phyloP scores from a whole-genome alignment of 1,139 yeast genomes.

The Magnusiomyces sp. region DNA sequence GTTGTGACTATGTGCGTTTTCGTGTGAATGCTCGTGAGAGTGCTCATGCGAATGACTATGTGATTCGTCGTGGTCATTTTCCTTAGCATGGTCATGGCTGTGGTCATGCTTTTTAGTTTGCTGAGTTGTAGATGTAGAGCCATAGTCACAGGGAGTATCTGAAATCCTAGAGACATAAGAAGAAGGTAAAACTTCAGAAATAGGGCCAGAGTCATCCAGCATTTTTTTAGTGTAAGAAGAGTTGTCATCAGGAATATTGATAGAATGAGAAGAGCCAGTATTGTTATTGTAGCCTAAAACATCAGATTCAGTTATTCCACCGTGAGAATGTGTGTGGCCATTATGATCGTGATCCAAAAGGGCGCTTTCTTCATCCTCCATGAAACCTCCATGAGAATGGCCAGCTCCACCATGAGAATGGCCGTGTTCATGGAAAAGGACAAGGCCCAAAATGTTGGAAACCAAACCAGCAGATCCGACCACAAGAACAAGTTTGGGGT shows the following conservation, averaged over 20 bases:
- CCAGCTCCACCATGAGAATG: constrained; percentile 50
- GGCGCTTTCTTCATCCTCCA: constrained; percentile 18
- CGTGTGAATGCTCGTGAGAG: constrained; percentile 14
- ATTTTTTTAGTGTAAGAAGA: constrained; percentile 4
- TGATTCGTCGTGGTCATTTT: constrained; percentile 10
- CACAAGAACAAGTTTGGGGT: constrained; percentile 67
- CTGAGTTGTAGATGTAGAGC: constrained; percentile 12
- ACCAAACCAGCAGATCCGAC: constrained; percentile 80
- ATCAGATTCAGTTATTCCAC: constrained; percentile 1
- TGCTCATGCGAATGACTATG: constrained; percentile 7
- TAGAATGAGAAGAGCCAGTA: neutral
- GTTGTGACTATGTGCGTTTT: constrained; percentile 14
- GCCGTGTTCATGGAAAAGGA: constrained; percentile 88
- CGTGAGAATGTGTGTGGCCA: constrained; percentile 16
- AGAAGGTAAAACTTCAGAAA: constrained; percentile 11
- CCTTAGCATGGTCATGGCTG: neutral
- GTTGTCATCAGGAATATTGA: neutral
- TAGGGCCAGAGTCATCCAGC: constrained; percentile 13
- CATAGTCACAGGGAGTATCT: constrained; percentile 14
- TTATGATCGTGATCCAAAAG: constrained; percentile 16
- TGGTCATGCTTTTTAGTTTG: constrained; percentile 5
- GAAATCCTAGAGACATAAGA: constrained; percentile 8
- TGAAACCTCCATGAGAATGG: constrained; percentile 23
- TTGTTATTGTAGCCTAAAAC: neutral
- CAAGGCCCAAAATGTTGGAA: constrained; percentile 75